Evolutionary conservation across 2,329 filamentous ascomycete species (phyloP).

Genomic region (Cucurbitaria berberidis): DNA sequence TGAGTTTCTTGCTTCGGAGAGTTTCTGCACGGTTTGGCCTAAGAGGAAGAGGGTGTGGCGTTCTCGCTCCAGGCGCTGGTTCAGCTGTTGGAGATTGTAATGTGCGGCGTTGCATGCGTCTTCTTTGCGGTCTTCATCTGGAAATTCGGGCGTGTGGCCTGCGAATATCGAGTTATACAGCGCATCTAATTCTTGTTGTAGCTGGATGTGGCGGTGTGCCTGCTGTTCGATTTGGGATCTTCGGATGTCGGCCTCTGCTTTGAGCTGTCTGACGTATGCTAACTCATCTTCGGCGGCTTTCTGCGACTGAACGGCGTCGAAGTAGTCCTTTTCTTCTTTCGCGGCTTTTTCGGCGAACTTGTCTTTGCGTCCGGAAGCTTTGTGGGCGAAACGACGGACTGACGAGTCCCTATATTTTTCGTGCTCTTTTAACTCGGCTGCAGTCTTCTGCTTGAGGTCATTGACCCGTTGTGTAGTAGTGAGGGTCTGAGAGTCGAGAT

Average conservation of each 20-base stretch:
- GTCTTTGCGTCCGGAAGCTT: conserved; percentile 36
- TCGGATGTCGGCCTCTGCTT: conserved; percentile 30
- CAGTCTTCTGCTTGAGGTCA: conserved; percentile 25
- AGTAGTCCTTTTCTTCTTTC: conserved; percentile 46
- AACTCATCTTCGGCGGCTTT: conserved; percentile 42
- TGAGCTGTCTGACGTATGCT: conserved; percentile 30
- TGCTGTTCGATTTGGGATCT: conserved; percentile 21
- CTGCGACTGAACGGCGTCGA: conserved; percentile 41
- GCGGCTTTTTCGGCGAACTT: conserved; percentile 40
- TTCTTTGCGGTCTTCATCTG: conserved; percentile 41
- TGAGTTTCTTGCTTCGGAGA: conserved; percentile 24
- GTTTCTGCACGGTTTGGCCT: conserved; percentile 27
- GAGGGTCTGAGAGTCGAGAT: conserved; percentile 33
- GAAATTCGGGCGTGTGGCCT: conserved; percentile 40
- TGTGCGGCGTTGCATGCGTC: conserved; percentile 22
- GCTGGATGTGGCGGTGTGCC: conserved; percentile 21
- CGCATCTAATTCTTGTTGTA: conserved; percentile 36
- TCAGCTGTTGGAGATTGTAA: conserved; percentile 13
- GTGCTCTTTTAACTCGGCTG: conserved; percentile 36
- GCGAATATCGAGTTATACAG: conserved; percentile 44
- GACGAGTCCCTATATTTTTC: conserved; percentile 45
- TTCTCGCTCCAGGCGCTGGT: conserved; percentile 31
- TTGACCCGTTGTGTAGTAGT: conserved; percentile 23
- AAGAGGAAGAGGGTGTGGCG: conserved; percentile 35
- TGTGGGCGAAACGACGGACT: conserved; percentile 41